These are phyloP conservation scores for Pugionium dolabratum DNA, from an alignment of 345 rosid genomes.

Conservation along the genomic window DNA sequence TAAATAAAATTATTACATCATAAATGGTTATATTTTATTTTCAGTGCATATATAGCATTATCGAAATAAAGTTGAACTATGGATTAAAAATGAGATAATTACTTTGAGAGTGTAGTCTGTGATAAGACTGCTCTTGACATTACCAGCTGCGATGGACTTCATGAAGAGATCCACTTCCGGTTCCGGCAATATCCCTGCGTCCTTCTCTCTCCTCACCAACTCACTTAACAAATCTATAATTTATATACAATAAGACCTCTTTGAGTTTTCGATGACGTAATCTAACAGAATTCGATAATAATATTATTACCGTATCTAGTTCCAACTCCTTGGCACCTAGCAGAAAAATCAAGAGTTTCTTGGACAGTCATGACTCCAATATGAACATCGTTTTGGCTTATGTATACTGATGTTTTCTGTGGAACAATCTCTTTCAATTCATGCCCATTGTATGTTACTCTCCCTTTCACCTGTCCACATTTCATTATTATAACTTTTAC, in stretches of 20 bases:
- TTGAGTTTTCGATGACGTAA: neutral
- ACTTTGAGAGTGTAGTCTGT: conserved; percentile 93
- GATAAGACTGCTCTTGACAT: conserved; percentile 73
- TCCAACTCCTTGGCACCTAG: conserved; percentile 93
- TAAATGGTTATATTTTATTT: neutral
- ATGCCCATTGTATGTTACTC: conserved; percentile 73
- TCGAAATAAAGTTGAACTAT: neutral
- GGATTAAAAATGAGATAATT: conserved; percentile 25
- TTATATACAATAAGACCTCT: conserved; percentile 4
- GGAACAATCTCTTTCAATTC: conserved; percentile 71
- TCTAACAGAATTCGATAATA: neutral
- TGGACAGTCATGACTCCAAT: conserved; percentile 85
- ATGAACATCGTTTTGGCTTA: conserved; percentile 94
- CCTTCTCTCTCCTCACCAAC: conserved; percentile 77
- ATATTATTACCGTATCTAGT: conserved; percentile 66
- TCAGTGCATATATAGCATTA: too few species aligned
- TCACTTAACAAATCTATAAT: conserved; percentile 69
- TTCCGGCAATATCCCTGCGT: conserved; percentile 76
- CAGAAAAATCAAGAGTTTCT: conserved; percentile 93
- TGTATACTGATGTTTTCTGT: conserved; percentile 84
- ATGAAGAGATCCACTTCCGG: conserved; percentile 87
- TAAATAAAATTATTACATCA: neutral
- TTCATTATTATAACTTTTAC: neutral
- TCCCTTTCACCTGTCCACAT: conserved; percentile 60
- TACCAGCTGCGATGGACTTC: conserved; percentile 84